These are phyloP conservation scores for Acanthamoeba castellanii DNA, from an alignment of 208 protist genomes.

Conservation along the genomic window DNA sequence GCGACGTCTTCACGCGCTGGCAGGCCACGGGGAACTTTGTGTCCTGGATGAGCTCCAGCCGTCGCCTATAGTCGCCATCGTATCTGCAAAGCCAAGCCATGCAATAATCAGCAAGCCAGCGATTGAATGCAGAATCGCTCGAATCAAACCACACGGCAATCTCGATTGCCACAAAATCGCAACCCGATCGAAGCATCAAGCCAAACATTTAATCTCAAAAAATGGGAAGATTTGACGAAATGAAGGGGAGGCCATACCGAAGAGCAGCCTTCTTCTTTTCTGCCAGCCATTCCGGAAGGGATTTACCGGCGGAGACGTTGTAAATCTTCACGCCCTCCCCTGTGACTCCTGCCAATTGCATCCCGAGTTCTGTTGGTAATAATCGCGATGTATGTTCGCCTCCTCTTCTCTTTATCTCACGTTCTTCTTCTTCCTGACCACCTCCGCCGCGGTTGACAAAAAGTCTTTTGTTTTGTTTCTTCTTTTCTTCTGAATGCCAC, in stretches of 20 bases:
- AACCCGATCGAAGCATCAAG: too few relatives aligned
- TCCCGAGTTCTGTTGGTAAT: too few relatives aligned
- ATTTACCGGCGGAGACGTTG: conserved; percentile 74
- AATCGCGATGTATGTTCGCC: too few relatives aligned
- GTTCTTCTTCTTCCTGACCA: conserved; percentile 5
- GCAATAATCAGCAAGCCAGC: too few relatives aligned
- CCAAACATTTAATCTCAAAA: too few relatives aligned
- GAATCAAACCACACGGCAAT: too few relatives aligned
- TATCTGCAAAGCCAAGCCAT: too few relatives aligned
- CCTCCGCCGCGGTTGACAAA: not conserved
- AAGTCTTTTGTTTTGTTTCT: too few relatives aligned
- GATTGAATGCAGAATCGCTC: too few relatives aligned
- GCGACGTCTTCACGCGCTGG: conserved; percentile 54
- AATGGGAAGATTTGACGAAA: not conserved
- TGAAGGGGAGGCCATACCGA: not conserved
- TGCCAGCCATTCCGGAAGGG: conserved; percentile 65
- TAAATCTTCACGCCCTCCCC: conserved; percentile 73
- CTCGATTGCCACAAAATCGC: too few relatives aligned
- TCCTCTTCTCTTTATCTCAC: too few relatives aligned
- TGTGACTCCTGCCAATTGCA: conserved; percentile 53
- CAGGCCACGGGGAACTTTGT: conserved; percentile 78
- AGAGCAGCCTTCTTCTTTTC: conserved; percentile 71
- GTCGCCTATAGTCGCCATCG: conserved; percentile 58
- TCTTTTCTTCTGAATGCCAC: too few relatives aligned
- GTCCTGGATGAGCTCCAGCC: conserved; percentile 85